Conservation (phyloP, 2,329 filamentous ascomycete genomes). For the Pseudogymnoascus sp. region DNA sequence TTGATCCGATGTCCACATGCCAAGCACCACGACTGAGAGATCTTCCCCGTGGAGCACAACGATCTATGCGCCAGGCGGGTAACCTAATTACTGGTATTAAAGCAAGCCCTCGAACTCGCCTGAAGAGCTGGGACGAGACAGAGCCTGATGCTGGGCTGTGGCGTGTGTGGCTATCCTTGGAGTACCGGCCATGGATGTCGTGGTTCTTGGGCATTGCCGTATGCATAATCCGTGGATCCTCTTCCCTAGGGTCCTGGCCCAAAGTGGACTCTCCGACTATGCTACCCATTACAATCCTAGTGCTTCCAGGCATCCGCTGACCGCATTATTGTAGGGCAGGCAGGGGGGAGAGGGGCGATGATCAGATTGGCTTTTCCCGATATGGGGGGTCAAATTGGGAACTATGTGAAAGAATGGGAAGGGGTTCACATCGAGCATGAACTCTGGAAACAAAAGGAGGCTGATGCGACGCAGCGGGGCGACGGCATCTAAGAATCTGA, state of each 20-base stretch:
- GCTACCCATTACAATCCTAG: not conserved
- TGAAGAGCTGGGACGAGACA: not conserved
- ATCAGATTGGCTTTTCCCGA: slow-evolving; percentile 9
- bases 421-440: slow-evolving; percentile 4
- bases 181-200: not conserved
- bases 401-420: not conserved
- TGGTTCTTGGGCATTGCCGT: slow-evolving; percentile 7
- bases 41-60: slow-evolving; percentile 1
- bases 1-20: slow-evolving; percentile 3
- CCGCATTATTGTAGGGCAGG: slow-evolving; percentile 5
- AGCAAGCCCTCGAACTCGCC: not conserved
- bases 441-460: slow-evolving; percentile 1
- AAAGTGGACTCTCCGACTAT: slow-evolving; percentile 2
- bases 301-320: slow-evolving; percentile 1
- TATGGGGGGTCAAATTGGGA: slow-evolving; percentile 3
- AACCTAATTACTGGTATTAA: slow-evolving; percentile 9
- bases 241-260: slow-evolving; percentile 1
- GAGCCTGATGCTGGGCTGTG: not conserved
- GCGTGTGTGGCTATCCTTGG: slow-evolving; percentile 5
- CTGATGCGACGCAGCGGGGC: slow-evolving; percentile 4
- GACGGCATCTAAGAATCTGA: not conserved
- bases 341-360: slow-evolving; percentile 5
- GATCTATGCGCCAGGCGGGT: slow-evolving; percentile 6
- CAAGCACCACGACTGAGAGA: not conserved
- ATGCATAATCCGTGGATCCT: slow-evolving; percentile 6